Evolutionary conservation across 139 green algal genomes (phyloP), one percentile per base, ranked within the genome.

Genomic region (Tetradesmus obliquus): DNA sequence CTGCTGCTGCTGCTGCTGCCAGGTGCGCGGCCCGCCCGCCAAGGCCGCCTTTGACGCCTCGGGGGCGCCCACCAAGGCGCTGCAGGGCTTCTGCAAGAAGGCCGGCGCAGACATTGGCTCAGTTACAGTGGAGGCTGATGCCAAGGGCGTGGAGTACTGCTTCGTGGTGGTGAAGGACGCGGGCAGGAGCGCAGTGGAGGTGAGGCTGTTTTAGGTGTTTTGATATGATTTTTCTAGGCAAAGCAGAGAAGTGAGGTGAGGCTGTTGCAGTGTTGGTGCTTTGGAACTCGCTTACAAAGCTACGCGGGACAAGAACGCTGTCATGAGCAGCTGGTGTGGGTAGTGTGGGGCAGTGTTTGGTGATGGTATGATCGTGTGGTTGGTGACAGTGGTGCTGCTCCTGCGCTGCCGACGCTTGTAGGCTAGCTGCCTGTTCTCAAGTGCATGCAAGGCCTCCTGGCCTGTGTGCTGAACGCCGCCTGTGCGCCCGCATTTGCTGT

Each of bases 21-120:
- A 95, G 62, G 90, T 99, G 53, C 94, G 98, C 2, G 98, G 98
- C 1, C 98, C 98, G 0, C 98, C 98, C 9, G 95, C 94, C n/a
- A 98, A 98, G 94, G 95, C 94, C 79, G 93, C 94, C 0, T 99
- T 96, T 88, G 94, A 94, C 1, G 92, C 88, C 1, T 91, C 96
- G 12, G 97, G 97, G 51, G 91, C 84, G 7, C 96, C 97, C 80
- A 99, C 96, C 83, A 98, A 98, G 93, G 97, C 98, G 3, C 94
- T 98, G 82, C 88, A 97, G 81, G 98, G 98, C 53, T 99, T 99
- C 93, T 99, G 96, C 93, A 95, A 93, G 60, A 99, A 99, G 94
- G 99, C 98, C 80, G 97, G 96, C 13, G 95, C 98, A 13, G 32
- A 91, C 0, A 15, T 90, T 2, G 94, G 89, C 0, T 80, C 90